Evolutionary conservation across 129 eudicot genomes (phyloP).

Genomic region (Cynara cardunculus): DNA sequence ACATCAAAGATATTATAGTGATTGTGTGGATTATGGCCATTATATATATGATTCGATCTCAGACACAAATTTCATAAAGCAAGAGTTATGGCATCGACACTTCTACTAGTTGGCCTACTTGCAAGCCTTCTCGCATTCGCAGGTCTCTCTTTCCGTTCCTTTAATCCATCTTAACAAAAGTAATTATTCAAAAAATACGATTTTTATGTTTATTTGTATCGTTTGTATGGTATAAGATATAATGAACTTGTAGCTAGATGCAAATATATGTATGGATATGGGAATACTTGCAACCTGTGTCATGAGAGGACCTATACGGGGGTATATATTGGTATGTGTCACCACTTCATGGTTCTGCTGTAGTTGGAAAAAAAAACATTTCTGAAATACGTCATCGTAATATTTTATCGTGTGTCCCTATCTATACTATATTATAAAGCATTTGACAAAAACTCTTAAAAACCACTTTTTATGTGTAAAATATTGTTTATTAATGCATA

Average conservation of each 20-base stretch:
- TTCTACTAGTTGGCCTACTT: background rate
- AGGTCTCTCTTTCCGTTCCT: background rate
- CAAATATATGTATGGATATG: background rate
- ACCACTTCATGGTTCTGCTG: background rate
- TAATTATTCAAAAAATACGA: background rate
- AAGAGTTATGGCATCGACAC: background rate
- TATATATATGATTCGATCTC: background rate
- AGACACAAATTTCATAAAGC: background rate
- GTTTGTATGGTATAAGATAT: background rate
- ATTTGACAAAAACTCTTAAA: too few species aligned
- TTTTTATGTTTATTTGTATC: background rate
- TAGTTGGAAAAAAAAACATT: background rate
- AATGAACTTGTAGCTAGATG: background rate
- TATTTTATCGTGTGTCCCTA: background rate
- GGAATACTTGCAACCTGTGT: background rate
- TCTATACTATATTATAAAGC: too few species aligned
- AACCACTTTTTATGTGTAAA: too few species aligned
- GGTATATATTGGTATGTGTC: background rate
- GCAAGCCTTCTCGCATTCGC: background rate
- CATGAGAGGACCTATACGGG: background rate
- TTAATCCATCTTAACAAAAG: background rate
- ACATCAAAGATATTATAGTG: background rate
- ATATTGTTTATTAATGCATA: too few species aligned
- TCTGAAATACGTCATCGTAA: background rate
- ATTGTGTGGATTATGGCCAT: background rate